Evolutionary conservation across 2,329 filamentous ascomycete genomes (phyloP).

Genomic region (Aspergillus unguis): DNA sequence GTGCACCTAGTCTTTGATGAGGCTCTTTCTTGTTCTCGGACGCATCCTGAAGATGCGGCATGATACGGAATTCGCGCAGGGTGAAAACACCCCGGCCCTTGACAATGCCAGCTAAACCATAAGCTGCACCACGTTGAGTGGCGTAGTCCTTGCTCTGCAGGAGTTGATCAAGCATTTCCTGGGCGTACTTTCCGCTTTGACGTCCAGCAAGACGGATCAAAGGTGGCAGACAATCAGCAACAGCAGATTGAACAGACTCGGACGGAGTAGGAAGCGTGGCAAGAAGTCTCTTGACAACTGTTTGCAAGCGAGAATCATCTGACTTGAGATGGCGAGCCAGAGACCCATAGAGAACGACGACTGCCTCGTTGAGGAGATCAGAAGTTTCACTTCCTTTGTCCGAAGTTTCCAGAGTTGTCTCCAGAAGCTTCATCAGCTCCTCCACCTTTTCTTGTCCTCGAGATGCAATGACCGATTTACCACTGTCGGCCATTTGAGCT

Average conservation of each 20-base stretch:
- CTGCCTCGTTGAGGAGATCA: conserved; percentile 92
- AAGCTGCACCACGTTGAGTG: conserved; percentile 86
- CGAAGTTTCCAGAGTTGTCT: conserved; percentile 78
- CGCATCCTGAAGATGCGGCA: conserved; percentile 74
- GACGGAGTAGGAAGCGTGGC: conserved; percentile 89
- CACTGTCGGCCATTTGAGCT: conserved; percentile 87
- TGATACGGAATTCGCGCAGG: conserved; percentile 79
- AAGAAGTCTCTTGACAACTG: conserved; percentile 81
- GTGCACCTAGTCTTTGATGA: conserved; percentile 81
- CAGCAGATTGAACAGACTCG: conserved; percentile 93
- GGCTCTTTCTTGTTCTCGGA: conserved; percentile 94
- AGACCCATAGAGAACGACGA: conserved; percentile 95
- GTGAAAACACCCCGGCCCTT: conserved; percentile 80
- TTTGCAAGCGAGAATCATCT: conserved; percentile 82
- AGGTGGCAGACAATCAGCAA: conserved; percentile 88
- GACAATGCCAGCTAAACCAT: conserved; percentile 87
- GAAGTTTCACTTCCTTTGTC: conserved; percentile 76
- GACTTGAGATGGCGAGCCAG: conserved; percentile 79
- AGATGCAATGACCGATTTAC: conserved; percentile 72
- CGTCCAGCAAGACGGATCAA: conserved; percentile 78
- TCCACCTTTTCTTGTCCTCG: conserved; percentile 83
- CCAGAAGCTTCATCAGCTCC: conserved; percentile 86
- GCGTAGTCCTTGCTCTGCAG: conserved; percentile 87
- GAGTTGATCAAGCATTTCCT: conserved; percentile 76
- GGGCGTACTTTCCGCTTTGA: conserved; percentile 74